Evolutionary conservation across 768 basidiomycete species (phyloP).

Genomic region (Phaeotremella fagi): DNA sequence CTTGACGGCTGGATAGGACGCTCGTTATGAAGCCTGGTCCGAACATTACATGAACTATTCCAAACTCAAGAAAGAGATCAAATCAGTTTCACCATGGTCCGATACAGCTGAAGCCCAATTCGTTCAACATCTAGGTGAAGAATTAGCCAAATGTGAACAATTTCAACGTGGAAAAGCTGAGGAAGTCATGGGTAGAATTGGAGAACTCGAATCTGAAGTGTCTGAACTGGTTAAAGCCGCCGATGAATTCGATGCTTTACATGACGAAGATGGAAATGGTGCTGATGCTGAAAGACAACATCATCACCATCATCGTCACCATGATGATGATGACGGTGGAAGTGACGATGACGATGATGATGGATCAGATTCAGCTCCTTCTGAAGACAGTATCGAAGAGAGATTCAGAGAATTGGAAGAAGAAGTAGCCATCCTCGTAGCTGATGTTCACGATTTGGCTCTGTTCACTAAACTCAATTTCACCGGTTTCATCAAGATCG

Average conservation of each 20-base stretch:
- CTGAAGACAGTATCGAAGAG: constrained; percentile 70
- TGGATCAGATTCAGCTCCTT: constrained; percentile 55
- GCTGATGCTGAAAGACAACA: constrained; percentile 26
- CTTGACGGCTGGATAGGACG: constrained; percentile 55
- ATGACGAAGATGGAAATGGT: constrained; percentile 60
- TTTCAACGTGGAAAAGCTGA: constrained; percentile 78
- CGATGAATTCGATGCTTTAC: constrained; percentile 41
- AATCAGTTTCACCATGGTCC: constrained; percentile 72
- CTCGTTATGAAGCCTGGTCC: constrained; percentile 84
- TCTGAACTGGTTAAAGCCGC: constrained; percentile 57
- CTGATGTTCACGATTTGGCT: constrained; percentile 63
- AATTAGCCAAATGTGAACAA: constrained; percentile 88
- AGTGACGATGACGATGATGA: constrained; percentile 48
- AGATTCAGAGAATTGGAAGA: constrained; percentile 83
- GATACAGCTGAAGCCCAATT: constrained; percentile 78
- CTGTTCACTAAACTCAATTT: constrained; percentile 95
- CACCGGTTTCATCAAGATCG: constrained; percentile 97
- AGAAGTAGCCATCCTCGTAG: constrained; percentile 89
- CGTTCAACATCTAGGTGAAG: constrained; percentile 67
- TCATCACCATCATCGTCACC: constrained; percentile 10
- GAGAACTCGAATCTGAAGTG: constrained; percentile 74
- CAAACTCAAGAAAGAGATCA: constrained; percentile 80
- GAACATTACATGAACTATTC: constrained; percentile 88
- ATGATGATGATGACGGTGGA: constrained; percentile 42
- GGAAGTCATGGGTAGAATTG: constrained; percentile 76